A percentile compares a stretch with the other conserved stretches of the same genome.
Evolutionary conservation across 495 filamentous ascomycete genomes (phyloP).

Genomic region (Annulohypoxylon bovei): DNA sequence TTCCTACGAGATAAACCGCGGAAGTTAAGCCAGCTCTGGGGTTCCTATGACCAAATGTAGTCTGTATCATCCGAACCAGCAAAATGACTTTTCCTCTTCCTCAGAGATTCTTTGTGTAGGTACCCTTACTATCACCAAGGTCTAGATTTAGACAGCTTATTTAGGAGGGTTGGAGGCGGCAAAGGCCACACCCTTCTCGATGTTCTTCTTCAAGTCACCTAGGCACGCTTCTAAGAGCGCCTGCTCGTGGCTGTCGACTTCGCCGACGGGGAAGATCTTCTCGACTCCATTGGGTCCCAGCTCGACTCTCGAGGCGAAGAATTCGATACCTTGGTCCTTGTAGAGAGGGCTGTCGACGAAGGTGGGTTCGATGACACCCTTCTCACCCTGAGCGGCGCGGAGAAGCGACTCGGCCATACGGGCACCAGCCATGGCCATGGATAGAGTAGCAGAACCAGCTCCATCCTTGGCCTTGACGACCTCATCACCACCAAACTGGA

Average conservation of each 20-base stretch:
- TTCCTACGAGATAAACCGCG: slow-evolving; percentile 15
- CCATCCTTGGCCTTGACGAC: slow-evolving; percentile 99
- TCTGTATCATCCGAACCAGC: slow-evolving; percentile 8
- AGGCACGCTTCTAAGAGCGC: slow-evolving; percentile 86
- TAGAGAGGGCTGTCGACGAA: slow-evolving; percentile 97
- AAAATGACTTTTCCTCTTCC: background rate
- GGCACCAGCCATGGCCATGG: slow-evolving; percentile 98
- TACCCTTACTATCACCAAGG: slow-evolving; percentile 20
- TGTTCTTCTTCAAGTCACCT: slow-evolving; percentile 85
- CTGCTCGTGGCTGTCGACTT: slow-evolving; percentile 85
- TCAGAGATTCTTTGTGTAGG: slow-evolving; percentile 19
- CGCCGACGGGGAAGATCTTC: slow-evolving; percentile 87
- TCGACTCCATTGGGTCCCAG: slow-evolving; percentile 95
- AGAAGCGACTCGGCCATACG: slow-evolving; percentile 96
- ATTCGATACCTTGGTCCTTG: slow-evolving; percentile 96
- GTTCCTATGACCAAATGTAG: background rate
- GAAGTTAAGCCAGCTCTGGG: slow-evolving; percentile 10
- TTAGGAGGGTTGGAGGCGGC: slow-evolving; percentile 64
- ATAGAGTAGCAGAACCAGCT: slow-evolving; percentile 96
- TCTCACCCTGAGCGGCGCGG: slow-evolving; percentile 91
- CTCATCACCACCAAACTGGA: slow-evolving; percentile 99
- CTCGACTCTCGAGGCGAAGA: slow-evolving; percentile 94
- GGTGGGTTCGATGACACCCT: slow-evolving; percentile 93
- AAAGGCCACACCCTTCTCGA: slow-evolving; percentile 65
- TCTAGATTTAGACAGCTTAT: slow-evolving; percentile 46